Evolutionary conservation across 306 rosid genomes (phyloP), one percentile per base, ranked within the genome.

Genomic region (Citrullus amarus): DNA sequence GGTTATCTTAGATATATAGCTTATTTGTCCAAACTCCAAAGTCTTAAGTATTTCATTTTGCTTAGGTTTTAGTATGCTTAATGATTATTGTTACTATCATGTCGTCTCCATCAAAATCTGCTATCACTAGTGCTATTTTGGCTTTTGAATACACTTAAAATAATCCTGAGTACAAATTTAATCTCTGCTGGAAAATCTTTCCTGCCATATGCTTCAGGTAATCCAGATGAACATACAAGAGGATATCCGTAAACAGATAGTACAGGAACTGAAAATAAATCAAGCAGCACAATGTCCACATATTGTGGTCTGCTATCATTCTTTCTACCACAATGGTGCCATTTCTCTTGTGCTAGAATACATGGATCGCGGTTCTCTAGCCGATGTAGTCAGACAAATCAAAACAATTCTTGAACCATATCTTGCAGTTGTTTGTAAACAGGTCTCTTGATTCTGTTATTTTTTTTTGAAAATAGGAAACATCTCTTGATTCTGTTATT

Each of bases 281-380:
- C 97, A 88, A 86, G 97, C 97, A 62, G 91, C 99, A n/a, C 93
- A 89, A 83, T 95, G 97, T 83, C 88, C 97, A 53, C 95, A 92
- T 60, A 91, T 95, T 78, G 99, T 95, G 60, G 97, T 92, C 70
- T 95, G 98, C 82, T 86, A 95, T 82, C 93, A 95, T 84, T 95
- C 99, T 43, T 95, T 95, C 86, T 96, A 90, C 85, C 97, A 91
- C 79, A 96, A 96, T 34, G 98, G 99, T 55, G 93, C 88, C 18
- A 87, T 96, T 86, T 91, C 95, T 80, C 97, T 96, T 78, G 97
- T 95, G 77, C 82, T 95, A 79, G 98, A 95, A 84, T 95, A 92
- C 89, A 95, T 95, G 98, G 97, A 95, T 73, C 98, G 97, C 22
- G 97, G 98, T 62, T 95, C 99, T 82, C 89, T 95, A 46, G 93